Evolutionary conservation across 192 early-diverging fungal genomes (phyloP).

Genomic region (Allomyces javanicus): DNA sequence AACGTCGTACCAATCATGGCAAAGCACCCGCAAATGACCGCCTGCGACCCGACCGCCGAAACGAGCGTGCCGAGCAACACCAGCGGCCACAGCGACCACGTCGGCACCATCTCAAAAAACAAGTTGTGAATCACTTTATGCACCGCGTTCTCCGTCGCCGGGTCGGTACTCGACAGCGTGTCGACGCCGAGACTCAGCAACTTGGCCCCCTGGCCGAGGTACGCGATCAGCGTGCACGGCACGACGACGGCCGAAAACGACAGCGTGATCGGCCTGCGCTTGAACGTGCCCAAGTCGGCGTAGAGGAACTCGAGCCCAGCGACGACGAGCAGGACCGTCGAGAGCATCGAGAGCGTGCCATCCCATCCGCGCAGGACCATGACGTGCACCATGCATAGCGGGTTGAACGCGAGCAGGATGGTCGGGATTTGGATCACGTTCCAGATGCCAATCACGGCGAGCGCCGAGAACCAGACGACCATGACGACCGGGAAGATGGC

Average conservation of each 20-base stretch:
- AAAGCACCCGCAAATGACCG: not conserved
- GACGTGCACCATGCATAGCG: not conserved
- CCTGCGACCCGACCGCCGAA: not conserved
- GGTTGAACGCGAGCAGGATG: not conserved
- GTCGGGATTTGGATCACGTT: not conserved
- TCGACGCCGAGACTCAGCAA: no score
- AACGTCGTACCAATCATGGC: not conserved
- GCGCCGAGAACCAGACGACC: not conserved
- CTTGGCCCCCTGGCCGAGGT: no score
- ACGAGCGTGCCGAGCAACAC: not conserved
- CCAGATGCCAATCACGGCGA: not conserved
- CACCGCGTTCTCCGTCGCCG: no score
- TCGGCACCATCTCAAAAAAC: not conserved
- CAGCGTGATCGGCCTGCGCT: not conserved
- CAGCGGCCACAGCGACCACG: not conserved
- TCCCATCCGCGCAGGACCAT: not conserved
- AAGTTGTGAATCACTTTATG: not conserved
- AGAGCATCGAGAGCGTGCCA: not conserved
- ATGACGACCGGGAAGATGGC: not conserved
- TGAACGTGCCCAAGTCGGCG: not conserved
- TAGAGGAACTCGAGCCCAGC: not conserved
- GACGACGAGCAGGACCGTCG: not conserved
- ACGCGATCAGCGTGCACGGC: not conserved
- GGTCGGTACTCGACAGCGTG: no score
- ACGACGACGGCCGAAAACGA: not conserved